These are phyloP conservation scores for Trypanosoma conorhini DNA, from an alignment of 208 protist genomes.

Conservation along the genomic window DNA sequence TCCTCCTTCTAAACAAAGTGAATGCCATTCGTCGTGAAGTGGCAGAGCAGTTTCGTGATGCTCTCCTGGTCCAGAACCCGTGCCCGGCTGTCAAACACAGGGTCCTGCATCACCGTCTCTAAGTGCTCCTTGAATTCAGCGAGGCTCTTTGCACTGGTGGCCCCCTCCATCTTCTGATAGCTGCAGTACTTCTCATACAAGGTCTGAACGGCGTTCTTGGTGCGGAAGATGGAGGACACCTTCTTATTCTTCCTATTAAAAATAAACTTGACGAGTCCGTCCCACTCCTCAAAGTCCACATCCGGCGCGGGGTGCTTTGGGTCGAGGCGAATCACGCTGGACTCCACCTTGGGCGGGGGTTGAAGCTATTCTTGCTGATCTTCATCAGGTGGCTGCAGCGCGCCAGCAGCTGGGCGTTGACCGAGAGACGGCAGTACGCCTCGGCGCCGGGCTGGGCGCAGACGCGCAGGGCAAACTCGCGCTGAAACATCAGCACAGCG, in stretches of 20 bases:
- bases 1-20: conserved; percentile 57
- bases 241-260: conserved; percentile 99
- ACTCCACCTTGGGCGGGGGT: conserved; percentile 99
- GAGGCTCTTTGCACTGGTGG: conserved; percentile 28
- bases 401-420: conserved; percentile 99
- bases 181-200: conserved; percentile 85
- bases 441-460: conserved; percentile 97
- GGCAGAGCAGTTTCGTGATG: conserved; percentile 78
- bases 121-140: conserved; percentile 75
- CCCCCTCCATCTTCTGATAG: conserved; percentile 87
- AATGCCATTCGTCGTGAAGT: conserved; percentile 81
- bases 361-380: conserved; percentile 99
- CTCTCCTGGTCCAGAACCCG: conserved; percentile 76
- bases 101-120: conserved; percentile 66
- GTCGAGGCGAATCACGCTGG: conserved; percentile 98
- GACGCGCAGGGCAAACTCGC: conserved; percentile 99
- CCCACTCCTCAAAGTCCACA: conserved; percentile 99
- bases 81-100: conserved; percentile 76
- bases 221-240: conserved; percentile 96
- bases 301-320: conserved; percentile 97
- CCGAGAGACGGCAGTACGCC: conserved; percentile 98
- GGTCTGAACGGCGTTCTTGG: conserved; percentile 69
- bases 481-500: conserved; percentile 99
- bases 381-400: conserved; percentile 98
- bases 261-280: conserved; percentile 98